phyloP scores from a whole-genome alignment of 169 alveolate species.

The Eimeria maxima region DNA sequence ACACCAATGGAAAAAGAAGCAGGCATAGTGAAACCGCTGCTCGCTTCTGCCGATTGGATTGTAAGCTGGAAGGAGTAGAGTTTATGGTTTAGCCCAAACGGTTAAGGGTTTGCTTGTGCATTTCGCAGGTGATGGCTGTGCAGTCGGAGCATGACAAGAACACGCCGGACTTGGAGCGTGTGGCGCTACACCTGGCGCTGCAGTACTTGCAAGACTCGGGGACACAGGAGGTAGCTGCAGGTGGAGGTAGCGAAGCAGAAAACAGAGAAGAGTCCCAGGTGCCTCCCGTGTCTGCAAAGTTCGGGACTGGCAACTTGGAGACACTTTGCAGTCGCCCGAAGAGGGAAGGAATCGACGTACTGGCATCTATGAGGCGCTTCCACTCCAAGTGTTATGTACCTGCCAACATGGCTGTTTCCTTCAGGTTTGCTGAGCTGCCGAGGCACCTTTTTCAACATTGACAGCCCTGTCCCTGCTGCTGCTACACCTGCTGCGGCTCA shows the following conservation, averaged over 20 bases:
- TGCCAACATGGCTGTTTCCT: constrained; percentile 79
- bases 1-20: neutral
- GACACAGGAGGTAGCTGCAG: neutral
- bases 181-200: constrained; percentile 75
- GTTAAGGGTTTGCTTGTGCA: neutral
- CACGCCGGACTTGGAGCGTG: constrained; percentile 49
- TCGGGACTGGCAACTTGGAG: constrained; percentile 86
- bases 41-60: neutral
- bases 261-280: neutral
- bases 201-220: constrained; percentile 19
- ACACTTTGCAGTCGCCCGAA: constrained; percentile 84
- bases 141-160: constrained; percentile 80
- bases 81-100: neutral
- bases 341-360: constrained; percentile 83
- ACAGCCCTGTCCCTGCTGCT: neutral
- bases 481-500: neutral
- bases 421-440: constrained; percentile 39
- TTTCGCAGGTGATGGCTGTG: constrained; percentile 78
- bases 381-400: constrained; percentile 84
- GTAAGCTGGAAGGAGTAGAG: neutral
- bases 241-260: neutral
- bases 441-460: neutral
- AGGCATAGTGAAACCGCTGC: neutral
- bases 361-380: constrained; percentile 79
- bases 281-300: constrained; percentile 71